These are phyloP conservation scores for Nyctanthes arbortristis DNA, from an alignment of 257 asterid genomes.

Conservation along the genomic window DNA sequence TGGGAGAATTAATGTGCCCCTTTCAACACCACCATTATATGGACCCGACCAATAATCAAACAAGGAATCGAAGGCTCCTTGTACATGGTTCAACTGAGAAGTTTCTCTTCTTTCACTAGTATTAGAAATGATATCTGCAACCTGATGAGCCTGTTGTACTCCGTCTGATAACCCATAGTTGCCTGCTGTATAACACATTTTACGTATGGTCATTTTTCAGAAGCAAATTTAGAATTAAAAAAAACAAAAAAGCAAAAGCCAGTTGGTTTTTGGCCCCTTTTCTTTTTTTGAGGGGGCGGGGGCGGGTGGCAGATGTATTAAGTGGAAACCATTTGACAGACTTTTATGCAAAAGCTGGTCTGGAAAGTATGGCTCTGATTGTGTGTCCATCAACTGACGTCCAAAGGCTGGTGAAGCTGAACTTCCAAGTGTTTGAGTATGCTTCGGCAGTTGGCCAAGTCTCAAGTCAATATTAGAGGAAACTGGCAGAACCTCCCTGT, in stretches of 20 bases:
- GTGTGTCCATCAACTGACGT: conserved; percentile 22
- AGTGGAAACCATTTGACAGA: conserved; percentile 21
- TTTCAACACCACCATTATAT: conserved; percentile 18
- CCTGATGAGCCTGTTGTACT: conserved; percentile 27
- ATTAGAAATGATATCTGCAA: conserved; percentile 26
- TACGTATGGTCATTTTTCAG: conserved; percentile 17
- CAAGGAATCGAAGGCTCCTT: conserved; percentile 32
- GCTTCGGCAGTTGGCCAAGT: conserved; percentile 54
- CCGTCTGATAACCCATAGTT: conserved; percentile 31
- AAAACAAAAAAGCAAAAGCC: not conserved
- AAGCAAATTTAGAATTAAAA: conserved; percentile 9
- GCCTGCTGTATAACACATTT: conserved; percentile 34
- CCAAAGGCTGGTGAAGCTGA: conserved; percentile 24
- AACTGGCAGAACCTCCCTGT: conserved; percentile 31
- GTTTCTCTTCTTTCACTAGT: conserved; percentile 33
- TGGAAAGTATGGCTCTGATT: conserved; percentile 21
- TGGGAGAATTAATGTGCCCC: conserved; percentile 22
- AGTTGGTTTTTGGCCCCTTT: too few species aligned
- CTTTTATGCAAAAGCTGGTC: conserved; percentile 35
- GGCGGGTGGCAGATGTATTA: not conserved
- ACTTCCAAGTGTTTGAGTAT: conserved; percentile 32
- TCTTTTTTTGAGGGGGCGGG: conserved; percentile 13
- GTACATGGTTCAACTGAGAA: conserved; percentile 25
- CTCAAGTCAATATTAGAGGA: conserved; percentile 54
- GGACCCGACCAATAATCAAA: conserved; percentile 27